phyloP scores from a whole-genome alignment of 192 early-diverging fungal genomes.

The Lobosporangium transversale region DNA sequence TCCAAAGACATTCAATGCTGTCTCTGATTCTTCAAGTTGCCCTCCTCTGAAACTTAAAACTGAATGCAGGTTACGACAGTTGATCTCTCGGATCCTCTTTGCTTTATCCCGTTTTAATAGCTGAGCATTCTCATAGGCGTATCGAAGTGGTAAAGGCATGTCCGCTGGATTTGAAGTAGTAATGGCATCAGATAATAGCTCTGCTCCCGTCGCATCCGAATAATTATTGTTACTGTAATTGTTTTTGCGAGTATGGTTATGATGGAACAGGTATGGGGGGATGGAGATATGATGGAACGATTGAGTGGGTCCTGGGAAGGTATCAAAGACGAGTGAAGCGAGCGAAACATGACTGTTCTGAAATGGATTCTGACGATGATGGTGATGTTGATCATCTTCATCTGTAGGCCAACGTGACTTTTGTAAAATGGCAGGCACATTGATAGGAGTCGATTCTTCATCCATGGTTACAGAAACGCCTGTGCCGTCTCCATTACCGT shows the following conservation, averaged over 20 bases:
- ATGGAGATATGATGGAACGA: constrained; percentile 40
- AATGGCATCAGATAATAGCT: background rate
- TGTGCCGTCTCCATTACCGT: too few species aligned
- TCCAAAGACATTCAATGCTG: constrained; percentile 14
- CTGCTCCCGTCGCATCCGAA: background rate
- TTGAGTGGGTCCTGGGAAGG: constrained; percentile 39
- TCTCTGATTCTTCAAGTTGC: constrained; percentile 6
- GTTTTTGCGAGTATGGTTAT: too few species aligned
- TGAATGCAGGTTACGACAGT: constrained; percentile 54
- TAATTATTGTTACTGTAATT: background rate
- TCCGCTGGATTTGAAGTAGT: background rate
- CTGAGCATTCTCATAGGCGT: constrained; percentile 23
- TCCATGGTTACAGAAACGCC: constrained; percentile 14
- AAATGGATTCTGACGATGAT: constrained; percentile 1
- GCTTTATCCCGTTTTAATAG: constrained; percentile 52
- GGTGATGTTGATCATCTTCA: too few species aligned
- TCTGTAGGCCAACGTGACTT: constrained; percentile 30
- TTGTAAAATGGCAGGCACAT: constrained; percentile 36
- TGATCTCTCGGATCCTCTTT: constrained; percentile 53
- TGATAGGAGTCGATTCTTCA: constrained; percentile 2
- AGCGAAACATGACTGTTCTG: constrained; percentile 8
- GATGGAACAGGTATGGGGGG: constrained; percentile 13
- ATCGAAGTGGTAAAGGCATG: constrained; percentile 2
- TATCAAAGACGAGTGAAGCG: constrained; percentile 19
- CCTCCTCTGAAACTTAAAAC: constrained; percentile 53